phyloP scores from a whole-genome alignment of 768 basidiomycete genomes.

The Rhodotorula graminis region DNA sequence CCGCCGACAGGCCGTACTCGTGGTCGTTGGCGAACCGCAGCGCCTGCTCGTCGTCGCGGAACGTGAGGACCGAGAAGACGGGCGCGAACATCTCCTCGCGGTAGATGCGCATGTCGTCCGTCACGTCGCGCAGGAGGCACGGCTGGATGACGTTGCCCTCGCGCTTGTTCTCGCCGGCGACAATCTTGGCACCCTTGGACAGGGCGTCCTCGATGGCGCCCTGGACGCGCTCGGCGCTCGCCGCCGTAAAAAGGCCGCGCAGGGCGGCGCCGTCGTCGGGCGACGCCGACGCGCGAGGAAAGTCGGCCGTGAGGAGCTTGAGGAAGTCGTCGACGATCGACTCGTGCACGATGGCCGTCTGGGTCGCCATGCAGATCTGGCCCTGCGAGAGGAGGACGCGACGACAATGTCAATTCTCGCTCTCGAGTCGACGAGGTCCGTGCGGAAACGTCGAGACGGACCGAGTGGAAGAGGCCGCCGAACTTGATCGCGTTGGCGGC shows the following conservation, averaged over 20 bases:
- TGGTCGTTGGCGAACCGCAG: conserved; percentile 46
- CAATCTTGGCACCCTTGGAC: conserved; percentile 31
- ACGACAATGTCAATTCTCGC: too few relatives aligned
- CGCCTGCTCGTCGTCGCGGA: conserved; percentile 42
- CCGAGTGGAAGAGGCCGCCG: conserved; percentile 34
- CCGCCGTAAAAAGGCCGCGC: conserved; percentile 36
- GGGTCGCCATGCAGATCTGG: conserved; percentile 34
- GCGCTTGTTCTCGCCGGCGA: conserved; percentile 11
- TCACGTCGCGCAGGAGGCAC: conserved; percentile 19
- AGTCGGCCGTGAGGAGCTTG: conserved; percentile 15
- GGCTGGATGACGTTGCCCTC: conserved; percentile 37
- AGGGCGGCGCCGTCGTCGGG: conserved; percentile 17
- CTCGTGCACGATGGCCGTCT: conserved; percentile 38
- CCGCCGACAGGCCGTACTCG: conserved; percentile 45
- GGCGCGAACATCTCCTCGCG: conserved; percentile 78
- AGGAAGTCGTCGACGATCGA: conserved; percentile 43
- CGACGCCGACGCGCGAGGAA: conserved; percentile 2
- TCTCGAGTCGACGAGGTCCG: too few relatives aligned
- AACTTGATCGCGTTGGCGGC: conserved; percentile 34
- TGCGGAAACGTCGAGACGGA: not conserved
- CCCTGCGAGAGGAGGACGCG: not conserved
- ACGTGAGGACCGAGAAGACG: conserved; percentile 62
- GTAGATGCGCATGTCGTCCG: conserved; percentile 28
- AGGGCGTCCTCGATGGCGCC: conserved; percentile 35
- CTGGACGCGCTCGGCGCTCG: conserved; percentile 30